Evolutionary conservation across 2,329 filamentous ascomycete species (phyloP).

Genomic region (Kalmusia sp.): DNA sequence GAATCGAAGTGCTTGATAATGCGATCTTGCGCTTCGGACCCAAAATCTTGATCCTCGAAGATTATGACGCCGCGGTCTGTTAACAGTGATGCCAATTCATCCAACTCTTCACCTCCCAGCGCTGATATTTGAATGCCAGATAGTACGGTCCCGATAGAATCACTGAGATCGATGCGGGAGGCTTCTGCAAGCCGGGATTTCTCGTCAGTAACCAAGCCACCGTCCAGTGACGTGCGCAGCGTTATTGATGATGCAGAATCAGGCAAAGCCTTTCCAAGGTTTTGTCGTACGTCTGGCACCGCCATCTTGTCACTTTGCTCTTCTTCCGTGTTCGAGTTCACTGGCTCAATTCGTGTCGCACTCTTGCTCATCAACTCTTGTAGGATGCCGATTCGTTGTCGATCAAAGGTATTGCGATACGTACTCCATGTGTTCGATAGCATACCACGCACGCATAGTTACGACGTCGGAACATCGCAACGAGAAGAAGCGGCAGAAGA

Average conservation of each 20-base stretch:
- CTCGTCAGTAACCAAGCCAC: constrained; percentile 34
- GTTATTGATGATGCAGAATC: constrained; percentile 22
- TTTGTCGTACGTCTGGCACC: constrained; percentile 40
- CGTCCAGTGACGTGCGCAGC: constrained; percentile 53
- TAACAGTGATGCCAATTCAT: constrained; percentile 50
- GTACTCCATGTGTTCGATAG: constrained; percentile 4
- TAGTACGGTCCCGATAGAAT: constrained; percentile 30
- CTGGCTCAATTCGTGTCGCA: background rate
- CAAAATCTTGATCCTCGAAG: constrained; percentile 53
- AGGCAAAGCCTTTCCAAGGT: constrained; percentile 20
- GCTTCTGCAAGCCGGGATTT: too few relatives aligned
- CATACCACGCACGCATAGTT: background rate
- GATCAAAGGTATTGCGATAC: constrained; percentile 5
- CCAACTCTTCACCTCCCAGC: constrained; percentile 49
- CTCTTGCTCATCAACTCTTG: background rate
- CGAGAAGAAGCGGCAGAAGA: background rate
- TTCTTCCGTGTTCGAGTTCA: background rate
- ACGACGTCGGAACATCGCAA: background rate
- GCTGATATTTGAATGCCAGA: constrained; percentile 49
- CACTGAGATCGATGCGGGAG: constrained; percentile 10
- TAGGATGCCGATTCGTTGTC: background rate
- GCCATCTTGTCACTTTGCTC: background rate
- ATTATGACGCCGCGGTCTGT: constrained; percentile 48
- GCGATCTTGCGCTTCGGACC: constrained; percentile 5
- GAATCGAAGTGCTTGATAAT: constrained; percentile 9